These are phyloP conservation scores for Fusarium zealandicum DNA, from an alignment of 2,329 filamentous ascomycete genomes.

Conservation along the genomic window DNA sequence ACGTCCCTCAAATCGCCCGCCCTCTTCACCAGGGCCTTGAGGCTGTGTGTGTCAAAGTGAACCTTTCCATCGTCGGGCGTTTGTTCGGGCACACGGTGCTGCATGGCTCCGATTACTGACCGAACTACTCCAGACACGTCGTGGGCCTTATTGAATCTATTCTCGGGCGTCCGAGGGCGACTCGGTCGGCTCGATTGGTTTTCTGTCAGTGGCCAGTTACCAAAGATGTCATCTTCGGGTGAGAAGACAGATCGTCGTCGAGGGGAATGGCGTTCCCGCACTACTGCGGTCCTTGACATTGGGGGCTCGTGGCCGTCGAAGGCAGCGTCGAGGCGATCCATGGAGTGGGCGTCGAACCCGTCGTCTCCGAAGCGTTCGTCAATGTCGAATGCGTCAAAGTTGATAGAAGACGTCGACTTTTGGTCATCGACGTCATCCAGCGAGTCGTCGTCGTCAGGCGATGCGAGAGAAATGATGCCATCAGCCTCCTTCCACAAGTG, in stretches of 20 bases:
- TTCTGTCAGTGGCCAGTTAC: constrained; percentile 55
- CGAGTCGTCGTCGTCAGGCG: constrained; percentile 69
- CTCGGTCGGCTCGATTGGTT: constrained; percentile 47
- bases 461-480: constrained; percentile 85
- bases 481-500: constrained; percentile 81
- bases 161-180: constrained; percentile 53
- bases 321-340: constrained; percentile 53
- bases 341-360: constrained; percentile 55
- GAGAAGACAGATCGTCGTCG: constrained; percentile 69
- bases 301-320: constrained; percentile 53
- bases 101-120: constrained; percentile 70
- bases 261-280: constrained; percentile 60
- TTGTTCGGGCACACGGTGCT: constrained; percentile 57
- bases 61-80: constrained; percentile 53
- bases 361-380: constrained; percentile 57
- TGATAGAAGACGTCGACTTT: constrained; percentile 49
- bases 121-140: constrained; percentile 61
- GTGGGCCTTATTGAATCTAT: constrained; percentile 43
- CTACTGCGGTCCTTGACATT: constrained; percentile 59
- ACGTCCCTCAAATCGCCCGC: constrained; percentile 66
- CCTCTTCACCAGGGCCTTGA: constrained; percentile 70
- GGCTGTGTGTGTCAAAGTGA: constrained; percentile 73
- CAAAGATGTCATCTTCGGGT: constrained; percentile 72
- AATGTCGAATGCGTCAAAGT: constrained; percentile 50
- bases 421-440: constrained; percentile 49